phyloP scores from a whole-genome alignment of 2,329 filamentous ascomycete species.

The Ascochyta rabiei region DNA sequence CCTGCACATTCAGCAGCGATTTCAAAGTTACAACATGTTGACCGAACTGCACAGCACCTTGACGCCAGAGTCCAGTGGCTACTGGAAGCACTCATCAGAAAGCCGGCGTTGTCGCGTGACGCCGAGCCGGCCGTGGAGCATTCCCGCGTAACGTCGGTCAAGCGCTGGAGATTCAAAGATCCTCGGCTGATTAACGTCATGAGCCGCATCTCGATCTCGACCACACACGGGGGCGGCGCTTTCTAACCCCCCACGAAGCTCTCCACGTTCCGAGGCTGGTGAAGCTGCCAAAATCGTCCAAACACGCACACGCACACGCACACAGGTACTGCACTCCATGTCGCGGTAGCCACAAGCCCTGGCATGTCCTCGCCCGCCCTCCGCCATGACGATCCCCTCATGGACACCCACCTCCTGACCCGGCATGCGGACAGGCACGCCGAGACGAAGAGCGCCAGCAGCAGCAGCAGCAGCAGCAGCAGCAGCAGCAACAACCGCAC shows the following conservation, averaged over 20 bases:
- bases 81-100: not conserved
- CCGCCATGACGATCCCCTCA: conserved; percentile 48
- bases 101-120: conserved; percentile 3
- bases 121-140: conserved; percentile 7
- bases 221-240: conserved; percentile 17
- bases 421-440: conserved; percentile 27
- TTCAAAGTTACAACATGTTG: not conserved
- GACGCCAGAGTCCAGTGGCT: not conserved
- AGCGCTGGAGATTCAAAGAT: conserved; percentile 7
- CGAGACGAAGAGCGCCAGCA: conserved; percentile 26
- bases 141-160: conserved; percentile 17
- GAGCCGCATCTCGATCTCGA: conserved; percentile 11
- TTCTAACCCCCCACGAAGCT: conserved; percentile 18
- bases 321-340: conserved; percentile 21
- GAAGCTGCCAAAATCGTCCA: too few species aligned
- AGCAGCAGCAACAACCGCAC: conserved; percentile 9
- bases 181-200: conserved; percentile 21
- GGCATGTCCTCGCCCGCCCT: conserved; percentile 49
- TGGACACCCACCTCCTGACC: conserved; percentile 40
- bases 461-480: conserved; percentile 11
- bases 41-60: not conserved
- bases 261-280: conserved; percentile 6
- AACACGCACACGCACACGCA: not conserved
- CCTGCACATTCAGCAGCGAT: not conserved
- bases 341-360: conserved; percentile 29